Conservation (phyloP, 2,329 filamentous ascomycete species). For the Neopestalotiopsis sp. region DNA sequence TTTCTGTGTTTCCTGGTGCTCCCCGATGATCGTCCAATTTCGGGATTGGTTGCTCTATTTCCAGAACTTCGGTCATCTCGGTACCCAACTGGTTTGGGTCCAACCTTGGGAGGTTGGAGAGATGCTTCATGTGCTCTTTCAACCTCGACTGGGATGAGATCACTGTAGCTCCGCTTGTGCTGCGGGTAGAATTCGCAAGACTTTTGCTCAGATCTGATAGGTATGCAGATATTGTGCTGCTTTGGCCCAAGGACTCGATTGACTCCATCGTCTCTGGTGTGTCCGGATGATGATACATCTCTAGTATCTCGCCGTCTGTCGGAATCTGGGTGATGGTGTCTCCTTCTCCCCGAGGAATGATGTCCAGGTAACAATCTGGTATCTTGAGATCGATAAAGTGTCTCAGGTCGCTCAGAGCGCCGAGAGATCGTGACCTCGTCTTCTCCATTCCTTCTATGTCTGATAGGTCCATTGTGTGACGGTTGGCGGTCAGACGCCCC, state of each 20-base stretch:
- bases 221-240: slow-evolving; percentile 23
- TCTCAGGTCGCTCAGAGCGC: not conserved
- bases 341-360: slow-evolving; percentile 24
- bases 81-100: slow-evolving; percentile 31
- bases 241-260: slow-evolving; percentile 17
- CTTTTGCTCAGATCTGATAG: slow-evolving; percentile 23
- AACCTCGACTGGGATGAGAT: slow-evolving; percentile 43
- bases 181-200: slow-evolving; percentile 16
- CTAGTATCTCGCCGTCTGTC: slow-evolving; percentile 21
- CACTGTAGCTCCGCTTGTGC: slow-evolving; percentile 39
- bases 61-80: slow-evolving; percentile 18
- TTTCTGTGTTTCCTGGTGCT: not conserved
- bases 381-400: slow-evolving; percentile 34
- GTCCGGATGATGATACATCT: slow-evolving; percentile 20
- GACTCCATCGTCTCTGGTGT: slow-evolving; percentile 19
- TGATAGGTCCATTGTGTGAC: slow-evolving; percentile 22
- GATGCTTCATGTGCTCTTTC: slow-evolving; percentile 36
- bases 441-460: slow-evolving; percentile 25
- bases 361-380: slow-evolving; percentile 33
- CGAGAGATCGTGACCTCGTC: slow-evolving; percentile 18
- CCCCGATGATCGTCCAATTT: not conserved
- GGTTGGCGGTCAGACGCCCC: slow-evolving; percentile 25
- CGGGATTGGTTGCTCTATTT: not conserved
- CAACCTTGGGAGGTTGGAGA: slow-evolving; percentile 32
- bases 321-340: slow-evolving; percentile 5